A percentile compares a stretch with the other conserved stretches of the same genome.
These are phyloP conservation scores for Brassica carinata DNA, from an alignment of 345 rosid species.

Conservation along the genomic window DNA sequence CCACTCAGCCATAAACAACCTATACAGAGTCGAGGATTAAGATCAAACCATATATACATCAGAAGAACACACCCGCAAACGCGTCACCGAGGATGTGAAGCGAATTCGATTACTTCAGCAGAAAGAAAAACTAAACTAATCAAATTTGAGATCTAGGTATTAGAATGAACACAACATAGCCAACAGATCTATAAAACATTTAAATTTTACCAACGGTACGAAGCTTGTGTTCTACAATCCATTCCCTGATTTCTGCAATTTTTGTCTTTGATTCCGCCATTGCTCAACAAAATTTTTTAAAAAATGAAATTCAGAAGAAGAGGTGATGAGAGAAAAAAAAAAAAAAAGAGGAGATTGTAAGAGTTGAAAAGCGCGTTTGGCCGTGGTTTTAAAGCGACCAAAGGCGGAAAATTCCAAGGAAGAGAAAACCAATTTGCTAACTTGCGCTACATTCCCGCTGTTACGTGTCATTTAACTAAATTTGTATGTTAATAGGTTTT, in stretches of 20 bases:
- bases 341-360: not conserved
- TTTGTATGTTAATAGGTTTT: not conserved
- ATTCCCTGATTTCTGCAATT: slow-evolving; percentile 63
- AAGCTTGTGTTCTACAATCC: slow-evolving; percentile 90
- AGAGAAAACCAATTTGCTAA: slow-evolving; percentile 34
- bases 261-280: slow-evolving; percentile 76
- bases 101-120: not conserved
- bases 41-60: not conserved
- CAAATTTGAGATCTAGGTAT: not conserved
- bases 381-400: slow-evolving; percentile 25
- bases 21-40: slow-evolving; percentile 4
- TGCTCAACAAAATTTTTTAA: not conserved
- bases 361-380: not conserved
- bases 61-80: not conserved
- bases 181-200: not conserved
- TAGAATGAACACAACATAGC: not conserved
- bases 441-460: slow-evolving; percentile 15
- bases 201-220: slow-evolving; percentile 73
- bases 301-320: not conserved
- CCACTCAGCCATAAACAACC: slow-evolving; percentile 93
- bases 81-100: not conserved
- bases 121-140: too few relatives aligned
- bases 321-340: not conserved
- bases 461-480: not conserved
- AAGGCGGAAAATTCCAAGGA: slow-evolving; percentile 13